Evolutionary conservation across 352 stramenopile genomes (phyloP), one percentile per base, ranked within the genome.

Genomic region (Globisporangium echinulatum): DNA sequence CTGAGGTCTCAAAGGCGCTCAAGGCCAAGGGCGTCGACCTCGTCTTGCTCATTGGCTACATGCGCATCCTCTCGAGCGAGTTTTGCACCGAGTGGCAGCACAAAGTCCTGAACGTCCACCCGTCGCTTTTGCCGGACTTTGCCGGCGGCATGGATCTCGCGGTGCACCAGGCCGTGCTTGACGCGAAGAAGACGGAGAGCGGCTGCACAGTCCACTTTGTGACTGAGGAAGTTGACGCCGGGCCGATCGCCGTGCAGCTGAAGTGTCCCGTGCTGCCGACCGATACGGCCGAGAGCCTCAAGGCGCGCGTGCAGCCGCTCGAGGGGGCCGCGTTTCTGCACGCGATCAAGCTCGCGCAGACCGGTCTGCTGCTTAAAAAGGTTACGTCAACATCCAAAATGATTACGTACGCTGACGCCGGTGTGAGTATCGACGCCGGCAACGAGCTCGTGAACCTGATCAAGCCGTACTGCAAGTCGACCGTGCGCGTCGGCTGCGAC

Each of bases 141-240:
- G 97, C 96, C 61, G 97, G 97, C n/a, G 96, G 97, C 52, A 99
- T 99, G 97, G 97, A 99, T 75, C 74, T 98, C 52, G 91, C 90
- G n/a, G 97, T 99, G 37, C 97, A 99, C 78, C 87, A 98, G 73
- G 96, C 94, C 44, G 97, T 99, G 55, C 77, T 99, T 43, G 91
- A 98, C 59, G 96, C 96, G 39, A 94, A 97, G 58, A 97, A 98
- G 74, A 87, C 78, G 8, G 82, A 98, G 69, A 98, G 82, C 53
- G 97, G 97, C 15, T 99, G 97, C 79, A 99, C 97, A 5, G 95
- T 99, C 57, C 97, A 99, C 78, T 94, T 98, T 64, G 97, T 99
- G 17, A 99, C 96, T 6, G 78, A 92, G 53, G 82, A 98, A 59
- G 97, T 99, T 40, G 97, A 99, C 72, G 96, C 92, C 51, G 97